Base-by-base conservation (phyloP, 345 rosid genomes). In the Streptanthus diversifolius region DNA sequence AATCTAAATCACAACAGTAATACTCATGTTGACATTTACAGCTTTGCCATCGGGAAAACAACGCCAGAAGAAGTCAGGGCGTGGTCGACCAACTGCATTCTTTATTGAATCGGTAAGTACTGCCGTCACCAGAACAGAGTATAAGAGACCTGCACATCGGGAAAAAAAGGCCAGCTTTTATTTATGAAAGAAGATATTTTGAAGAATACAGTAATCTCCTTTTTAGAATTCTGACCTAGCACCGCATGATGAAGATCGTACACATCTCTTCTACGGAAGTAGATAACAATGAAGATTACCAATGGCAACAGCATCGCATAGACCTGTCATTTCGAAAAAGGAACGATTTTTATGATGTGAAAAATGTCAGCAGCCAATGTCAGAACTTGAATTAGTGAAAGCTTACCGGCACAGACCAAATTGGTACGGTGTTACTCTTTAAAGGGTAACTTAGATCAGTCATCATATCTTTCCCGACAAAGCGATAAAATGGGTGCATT, bases 1-100 rank as follows among this genome's bases (percentile, higher is more conserved):
- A 44, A 60, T 19, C 37, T 12, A 57, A 47, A 72, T 49, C 33
- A 5, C 12, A 0, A 69, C 6, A 25, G 53, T 37, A 21, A 47
- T 62, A 57, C 45, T 15, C 30, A 49, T 39, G 53, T 62, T 68
- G 56, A 51, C 87, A 57, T 17, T 44, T 86, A 91, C 97, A 64
- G 83, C 95, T 69, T 84, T 81, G 48, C 98, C 98, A 83, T 93
- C 96, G 0, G 95, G 98, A 76, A 93, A 93, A 75, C 97, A 93
- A 27, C 95, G 96, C 96, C 96, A 88, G 82, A 88, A 93, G 82
- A 93, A 93, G 80, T 93, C 92, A 33, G 98, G 98, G n/a, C 95
- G 85, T 57, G 97, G 96, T 60, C 87, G 64, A 63, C 98, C 98
- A 63, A 82, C 92, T 44, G 97, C 91, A 76, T 82, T 76, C 82